These are phyloP conservation scores for Agastache rugosa DNA, from an alignment of 257 asterid species.

Conservation along the genomic window DNA sequence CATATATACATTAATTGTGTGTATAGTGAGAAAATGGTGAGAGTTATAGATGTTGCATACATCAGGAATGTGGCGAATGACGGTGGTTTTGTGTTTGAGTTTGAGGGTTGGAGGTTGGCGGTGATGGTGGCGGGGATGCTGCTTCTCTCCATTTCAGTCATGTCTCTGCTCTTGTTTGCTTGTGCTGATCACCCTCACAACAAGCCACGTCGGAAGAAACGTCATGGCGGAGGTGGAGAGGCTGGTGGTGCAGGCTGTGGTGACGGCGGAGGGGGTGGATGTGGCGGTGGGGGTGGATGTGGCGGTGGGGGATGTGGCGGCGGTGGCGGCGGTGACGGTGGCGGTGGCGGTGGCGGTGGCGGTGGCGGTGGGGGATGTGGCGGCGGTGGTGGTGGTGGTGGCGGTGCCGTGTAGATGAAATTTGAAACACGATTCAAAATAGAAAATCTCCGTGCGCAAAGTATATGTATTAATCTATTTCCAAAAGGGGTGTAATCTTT, in stretches of 20 bases:
- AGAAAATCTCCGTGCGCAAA: no score
- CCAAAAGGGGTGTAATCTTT: no score
- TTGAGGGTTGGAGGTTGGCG: conserved; percentile 21
- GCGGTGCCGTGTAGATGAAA: no score
- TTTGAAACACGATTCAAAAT: no score
- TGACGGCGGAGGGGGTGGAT: background rate
- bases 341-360: no score
- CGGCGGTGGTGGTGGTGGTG: no score
- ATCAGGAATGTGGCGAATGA: background rate
- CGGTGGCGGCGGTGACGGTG: no score
- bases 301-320: background rate
- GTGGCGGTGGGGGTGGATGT: background rate
- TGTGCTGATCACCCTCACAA: background rate
- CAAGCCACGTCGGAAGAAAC: background rate
- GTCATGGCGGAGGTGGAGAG: background rate
- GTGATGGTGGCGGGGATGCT: conserved; percentile 32
- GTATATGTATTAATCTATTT: no score
- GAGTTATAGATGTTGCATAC: background rate
- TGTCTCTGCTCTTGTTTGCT: conserved; percentile 32
- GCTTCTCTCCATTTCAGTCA: conserved; percentile 30
- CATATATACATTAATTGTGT: no score
- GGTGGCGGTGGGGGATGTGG: no score
- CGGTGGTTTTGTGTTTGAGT: conserved; percentile 5
- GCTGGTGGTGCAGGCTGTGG: background rate
- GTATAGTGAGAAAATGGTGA: conserved; percentile 22